These are phyloP conservation scores for Coemansia sp. DNA, from an alignment of 192 early-diverging fungal species.

Conservation along the genomic window DNA sequence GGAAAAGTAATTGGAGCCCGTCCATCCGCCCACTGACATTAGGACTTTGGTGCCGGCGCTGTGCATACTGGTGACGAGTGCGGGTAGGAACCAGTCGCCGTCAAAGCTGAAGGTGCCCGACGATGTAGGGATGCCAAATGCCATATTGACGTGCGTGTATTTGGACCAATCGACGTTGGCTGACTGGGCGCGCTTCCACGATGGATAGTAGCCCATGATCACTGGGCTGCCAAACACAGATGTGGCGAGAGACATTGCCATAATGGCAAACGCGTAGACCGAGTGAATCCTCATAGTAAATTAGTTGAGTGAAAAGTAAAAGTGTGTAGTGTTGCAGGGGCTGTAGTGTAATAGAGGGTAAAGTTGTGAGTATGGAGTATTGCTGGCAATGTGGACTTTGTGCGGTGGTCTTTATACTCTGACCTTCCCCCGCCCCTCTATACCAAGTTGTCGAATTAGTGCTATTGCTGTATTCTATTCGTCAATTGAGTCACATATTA, in stretches of 20 bases:
- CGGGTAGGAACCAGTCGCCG: conserved; percentile 35
- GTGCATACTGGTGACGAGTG: conserved; percentile 59
- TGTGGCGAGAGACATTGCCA: neutral
- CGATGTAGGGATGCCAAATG: conserved; percentile 56
- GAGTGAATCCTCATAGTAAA: conserved; percentile 10
- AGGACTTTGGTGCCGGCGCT: conserved; percentile 60
- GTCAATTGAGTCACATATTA: conserved; percentile 1
- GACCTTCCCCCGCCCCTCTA: no score
- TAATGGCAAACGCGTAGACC: neutral
- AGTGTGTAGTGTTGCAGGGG: neutral
- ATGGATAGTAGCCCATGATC: conserved; percentile 47
- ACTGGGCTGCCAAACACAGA: conserved; percentile 7
- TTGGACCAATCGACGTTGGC: conserved; percentile 39
- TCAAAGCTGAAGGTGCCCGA: conserved; percentile 46
- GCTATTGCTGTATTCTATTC: neutral
- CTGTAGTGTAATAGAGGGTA: neutral
- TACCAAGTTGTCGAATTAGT: neutral
- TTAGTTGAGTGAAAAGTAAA: neutral
- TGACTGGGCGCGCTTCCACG: conserved; percentile 42
- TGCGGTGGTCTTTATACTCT: neutral
- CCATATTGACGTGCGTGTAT: conserved; percentile 74
- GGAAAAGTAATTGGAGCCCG: conserved; percentile 59
- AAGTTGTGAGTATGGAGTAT: neutral
- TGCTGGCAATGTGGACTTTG: neutral
- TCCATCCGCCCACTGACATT: conserved; percentile 73